Conservation (phyloP, 108 stramenopile species). For the Parietichytrium sp. region DNA sequence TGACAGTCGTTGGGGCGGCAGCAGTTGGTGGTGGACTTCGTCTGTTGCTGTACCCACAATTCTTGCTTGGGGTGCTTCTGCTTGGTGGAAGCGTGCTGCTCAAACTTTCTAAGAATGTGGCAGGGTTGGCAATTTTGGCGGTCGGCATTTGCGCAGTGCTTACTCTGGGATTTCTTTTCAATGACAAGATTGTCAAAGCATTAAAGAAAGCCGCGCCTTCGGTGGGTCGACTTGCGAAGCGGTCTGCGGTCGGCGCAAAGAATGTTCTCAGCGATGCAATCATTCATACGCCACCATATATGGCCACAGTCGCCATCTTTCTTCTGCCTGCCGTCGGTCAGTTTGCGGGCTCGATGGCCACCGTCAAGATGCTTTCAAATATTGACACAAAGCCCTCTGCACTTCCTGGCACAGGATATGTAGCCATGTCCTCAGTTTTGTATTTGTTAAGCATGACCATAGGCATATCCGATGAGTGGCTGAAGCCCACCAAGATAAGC, state of each 20-base stretch:
- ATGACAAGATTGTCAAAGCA: neutral
- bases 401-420: neutral
- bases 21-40: neutral
- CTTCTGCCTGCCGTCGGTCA: neutral
- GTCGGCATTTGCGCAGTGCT: neutral
- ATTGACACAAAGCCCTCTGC: neutral
- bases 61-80: slow-evolving; percentile 1
- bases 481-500: slow-evolving; percentile 22
- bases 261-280: neutral
- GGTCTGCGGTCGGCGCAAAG: neutral
- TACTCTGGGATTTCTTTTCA: neutral
- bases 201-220: neutral
- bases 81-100: neutral
- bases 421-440: neutral
- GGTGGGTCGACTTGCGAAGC: neutral
- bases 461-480: neutral
- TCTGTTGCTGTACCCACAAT: slow-evolving; percentile 21
- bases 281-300: neutral
- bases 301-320: neutral
- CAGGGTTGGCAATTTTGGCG: neutral
- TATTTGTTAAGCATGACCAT: neutral
- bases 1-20: neutral
- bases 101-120: neutral
- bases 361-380: slow-evolving; percentile 9
- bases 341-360: slow-evolving; percentile 13